Evolutionary conservation across 2,329 filamentous ascomycete genomes (phyloP).

Genomic region (Sarocladium oryzae): DNA sequence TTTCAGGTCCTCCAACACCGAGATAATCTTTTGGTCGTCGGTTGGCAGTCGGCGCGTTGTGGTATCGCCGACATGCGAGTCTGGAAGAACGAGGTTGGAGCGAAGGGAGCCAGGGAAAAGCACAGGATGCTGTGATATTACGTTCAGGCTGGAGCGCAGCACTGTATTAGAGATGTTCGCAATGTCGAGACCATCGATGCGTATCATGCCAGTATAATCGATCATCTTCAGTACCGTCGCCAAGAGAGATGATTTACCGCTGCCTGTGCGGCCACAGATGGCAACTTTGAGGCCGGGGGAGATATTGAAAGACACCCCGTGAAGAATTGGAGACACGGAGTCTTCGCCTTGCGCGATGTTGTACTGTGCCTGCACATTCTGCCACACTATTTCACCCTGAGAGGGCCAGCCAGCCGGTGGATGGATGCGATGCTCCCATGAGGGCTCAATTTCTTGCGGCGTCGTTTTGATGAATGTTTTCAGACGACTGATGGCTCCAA

Average conservation of each 20-base stretch:
- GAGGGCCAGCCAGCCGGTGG: slow-evolving; percentile 29
- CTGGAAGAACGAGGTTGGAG: slow-evolving; percentile 25
- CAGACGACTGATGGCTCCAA: slow-evolving; percentile 20
- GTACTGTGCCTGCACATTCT: slow-evolving; percentile 19
- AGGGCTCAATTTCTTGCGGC: slow-evolving; percentile 14
- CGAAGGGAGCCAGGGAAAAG: slow-evolving; percentile 36
- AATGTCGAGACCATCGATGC: slow-evolving; percentile 35
- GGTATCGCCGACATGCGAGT: background rate
- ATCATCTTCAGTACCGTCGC: slow-evolving; percentile 31
- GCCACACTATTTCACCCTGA: slow-evolving; percentile 19
- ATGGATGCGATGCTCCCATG: slow-evolving; percentile 9
- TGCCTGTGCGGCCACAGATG: slow-evolving; percentile 27
- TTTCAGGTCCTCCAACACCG: too few relatives aligned
- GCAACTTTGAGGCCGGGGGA: slow-evolving; percentile 23
- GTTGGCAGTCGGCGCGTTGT: background rate
- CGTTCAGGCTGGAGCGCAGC: slow-evolving; percentile 31
- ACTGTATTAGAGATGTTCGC: slow-evolving; percentile 26
- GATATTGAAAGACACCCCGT: slow-evolving; percentile 16
- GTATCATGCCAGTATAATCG: slow-evolving; percentile 26
- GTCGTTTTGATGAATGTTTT: slow-evolving; percentile 18
- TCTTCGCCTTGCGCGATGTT: background rate
- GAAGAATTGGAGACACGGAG: background rate
- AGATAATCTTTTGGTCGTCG: background rate
- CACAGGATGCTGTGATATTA: slow-evolving; percentile 43
- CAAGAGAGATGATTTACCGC: slow-evolving; percentile 35